Conservation (phyloP, 1,139 yeast species). For the Nakaseomyces bracarensis region DNA sequence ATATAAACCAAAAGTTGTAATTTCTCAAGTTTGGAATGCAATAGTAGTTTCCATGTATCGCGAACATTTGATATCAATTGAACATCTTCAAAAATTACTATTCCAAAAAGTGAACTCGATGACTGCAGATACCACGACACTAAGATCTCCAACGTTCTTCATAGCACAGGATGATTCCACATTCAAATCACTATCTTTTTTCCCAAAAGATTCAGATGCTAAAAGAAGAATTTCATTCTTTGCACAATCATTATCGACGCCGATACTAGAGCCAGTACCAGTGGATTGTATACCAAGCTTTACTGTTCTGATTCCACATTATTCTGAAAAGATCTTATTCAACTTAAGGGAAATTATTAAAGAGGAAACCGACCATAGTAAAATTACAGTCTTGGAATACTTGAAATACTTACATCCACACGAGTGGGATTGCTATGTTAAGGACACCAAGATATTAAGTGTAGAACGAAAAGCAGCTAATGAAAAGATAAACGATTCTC, state of each 20-base stretch:
- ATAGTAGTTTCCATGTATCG: constrained; percentile 66
- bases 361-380: constrained; percentile 49
- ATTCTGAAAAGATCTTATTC: constrained; percentile 63
- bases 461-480: constrained; percentile 11
- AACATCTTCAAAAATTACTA: constrained; percentile 53
- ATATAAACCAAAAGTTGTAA: constrained; percentile 41
- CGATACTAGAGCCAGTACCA: constrained; percentile 65
- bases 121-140: constrained; percentile 33
- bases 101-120: constrained; percentile 44
- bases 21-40: constrained; percentile 76
- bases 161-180: constrained; percentile 68
- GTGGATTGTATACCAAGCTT: constrained; percentile 73
- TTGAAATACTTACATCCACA: constrained; percentile 56
- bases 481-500: background rate
- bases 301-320: constrained; percentile 82
- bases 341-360: constrained; percentile 59
- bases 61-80: constrained; percentile 69
- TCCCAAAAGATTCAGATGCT: constrained; percentile 64
- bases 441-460: constrained; percentile 44
- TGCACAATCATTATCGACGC: constrained; percentile 78
- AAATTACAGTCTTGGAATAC: constrained; percentile 64
- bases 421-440: constrained; percentile 75
- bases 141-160: constrained; percentile 60
- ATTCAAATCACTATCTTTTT: constrained; percentile 54
- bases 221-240: constrained; percentile 75